Conservation (phyloP, 73 alveolate species). For the Breviolum minutum region DNA sequence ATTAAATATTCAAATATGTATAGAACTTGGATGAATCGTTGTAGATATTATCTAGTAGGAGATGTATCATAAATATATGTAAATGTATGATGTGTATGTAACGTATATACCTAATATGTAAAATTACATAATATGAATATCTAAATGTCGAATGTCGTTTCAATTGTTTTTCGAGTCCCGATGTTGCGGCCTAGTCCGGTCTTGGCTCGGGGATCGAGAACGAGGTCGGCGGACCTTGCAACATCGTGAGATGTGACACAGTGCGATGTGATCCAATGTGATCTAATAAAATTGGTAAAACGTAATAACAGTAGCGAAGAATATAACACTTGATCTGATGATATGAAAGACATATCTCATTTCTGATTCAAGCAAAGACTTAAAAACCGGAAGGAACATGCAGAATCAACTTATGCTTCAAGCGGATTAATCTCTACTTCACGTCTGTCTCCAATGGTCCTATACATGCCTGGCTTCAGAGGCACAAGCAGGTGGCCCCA, state of each 20-base stretch:
- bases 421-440: background rate
- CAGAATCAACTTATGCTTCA: background rate
- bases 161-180: background rate
- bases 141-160: background rate
- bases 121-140: too few species aligned
- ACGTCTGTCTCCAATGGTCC: background rate
- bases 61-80: background rate
- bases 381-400: background rate
- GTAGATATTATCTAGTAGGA: background rate
- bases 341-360: too few species aligned
- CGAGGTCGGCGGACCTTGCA: slow-evolving; percentile 73
- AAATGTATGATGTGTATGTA: too few species aligned
- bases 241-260: background rate
- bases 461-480: background rate
- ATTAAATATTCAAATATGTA: too few species aligned
- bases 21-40: background rate
- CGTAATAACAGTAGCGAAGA: background rate
- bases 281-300: too few species aligned
- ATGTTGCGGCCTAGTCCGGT: slow-evolving; percentile 26
- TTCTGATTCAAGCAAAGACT: background rate
- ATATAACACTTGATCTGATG: background rate
- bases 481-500: background rate
- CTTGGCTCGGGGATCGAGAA: slow-evolving; percentile 78
- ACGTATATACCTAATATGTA: too few species aligned
- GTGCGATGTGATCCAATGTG: too few species aligned